Conservation (phyloP, 352 stramenopile species). For the Phytophthora colocasiae region DNA sequence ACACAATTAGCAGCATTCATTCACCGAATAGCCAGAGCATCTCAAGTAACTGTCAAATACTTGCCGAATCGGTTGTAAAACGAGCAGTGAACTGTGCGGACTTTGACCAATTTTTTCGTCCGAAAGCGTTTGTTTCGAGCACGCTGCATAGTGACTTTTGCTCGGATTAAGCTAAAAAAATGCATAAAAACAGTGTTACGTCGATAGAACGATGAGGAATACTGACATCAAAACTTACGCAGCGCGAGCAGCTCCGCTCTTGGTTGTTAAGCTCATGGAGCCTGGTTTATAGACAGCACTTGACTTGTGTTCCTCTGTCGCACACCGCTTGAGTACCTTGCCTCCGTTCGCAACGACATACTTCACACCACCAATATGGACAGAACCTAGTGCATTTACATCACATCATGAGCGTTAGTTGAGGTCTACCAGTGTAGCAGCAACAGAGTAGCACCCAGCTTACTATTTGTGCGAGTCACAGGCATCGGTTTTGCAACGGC, state of each 20-base stretch:
- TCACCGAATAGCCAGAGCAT: neutral
- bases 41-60: conserved; percentile 18
- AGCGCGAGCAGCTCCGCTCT: conserved; percentile 38
- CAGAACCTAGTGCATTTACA: conserved; percentile 34
- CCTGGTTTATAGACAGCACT: conserved; percentile 11
- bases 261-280: conserved; percentile 33
- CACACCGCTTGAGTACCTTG: conserved; percentile 53
- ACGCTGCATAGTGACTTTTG: conserved; percentile 59
- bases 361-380: conserved; percentile 54
- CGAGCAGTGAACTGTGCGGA: conserved; percentile 79
- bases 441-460: neutral
- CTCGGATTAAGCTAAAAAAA: conserved; percentile 40
- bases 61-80: conserved; percentile 89
- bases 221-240: conserved; percentile 39
- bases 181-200: conserved; percentile 6
- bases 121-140: conserved; percentile 52
- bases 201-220: neutral
- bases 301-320: conserved; percentile 31
- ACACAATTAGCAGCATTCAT: conserved; percentile 25
- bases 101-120: conserved; percentile 32
- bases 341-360: conserved; percentile 53
- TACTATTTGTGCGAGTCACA: conserved; percentile 28
- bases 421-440: neutral
- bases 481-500: conserved; percentile 10
- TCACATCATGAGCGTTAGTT: conserved; percentile 1